Evolutionary conservation across 345 rosid species (phyloP).

Genomic region (Noccaea bulbosa): DNA sequence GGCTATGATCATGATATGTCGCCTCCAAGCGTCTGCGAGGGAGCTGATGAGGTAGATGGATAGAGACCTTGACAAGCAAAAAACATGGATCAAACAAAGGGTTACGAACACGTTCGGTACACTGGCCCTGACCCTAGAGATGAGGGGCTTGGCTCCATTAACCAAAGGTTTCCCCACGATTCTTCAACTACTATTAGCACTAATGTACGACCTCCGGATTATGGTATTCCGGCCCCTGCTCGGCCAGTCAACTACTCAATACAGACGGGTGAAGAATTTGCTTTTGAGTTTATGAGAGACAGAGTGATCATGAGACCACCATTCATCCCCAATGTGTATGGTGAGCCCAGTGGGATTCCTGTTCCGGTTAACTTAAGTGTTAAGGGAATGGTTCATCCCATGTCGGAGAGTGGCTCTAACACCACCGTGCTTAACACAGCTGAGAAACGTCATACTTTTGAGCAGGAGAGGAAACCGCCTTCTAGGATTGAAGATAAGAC

Average conservation of each 20-base stretch:
- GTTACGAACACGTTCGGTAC: slow-evolving; percentile 43
- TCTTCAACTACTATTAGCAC: slow-evolving; percentile 33
- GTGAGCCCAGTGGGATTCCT: slow-evolving; percentile 37
- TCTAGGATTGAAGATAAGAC: slow-evolving; percentile 36
- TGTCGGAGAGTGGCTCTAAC: slow-evolving; percentile 35
- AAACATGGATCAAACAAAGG: slow-evolving; percentile 43
- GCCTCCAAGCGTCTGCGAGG: slow-evolving; percentile 26
- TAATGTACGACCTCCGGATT: slow-evolving; percentile 45
- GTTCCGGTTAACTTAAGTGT: slow-evolving; percentile 40
- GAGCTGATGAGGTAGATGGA: slow-evolving; percentile 35
- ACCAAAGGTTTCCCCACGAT: slow-evolving; percentile 42
- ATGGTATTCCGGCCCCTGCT: slow-evolving; percentile 36
- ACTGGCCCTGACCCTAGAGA: slow-evolving; percentile 36
- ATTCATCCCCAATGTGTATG: slow-evolving; percentile 37
- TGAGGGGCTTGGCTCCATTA: slow-evolving; percentile 40
- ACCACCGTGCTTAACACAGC: slow-evolving; percentile 27
- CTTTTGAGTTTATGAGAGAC: slow-evolving; percentile 47
- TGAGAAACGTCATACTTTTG: slow-evolving; percentile 32
- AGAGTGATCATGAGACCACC: slow-evolving; percentile 39
- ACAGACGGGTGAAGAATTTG: slow-evolving; percentile 50
- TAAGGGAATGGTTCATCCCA: slow-evolving; percentile 38
- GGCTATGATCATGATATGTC: slow-evolving; percentile 34
- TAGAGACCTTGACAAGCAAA: slow-evolving; percentile 35
- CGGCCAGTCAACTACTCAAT: slow-evolving; percentile 49
- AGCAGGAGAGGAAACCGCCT: slow-evolving; percentile 40